phyloP scores from a whole-genome alignment of 2,329 filamentous ascomycete species.

The Ophiostoma himal-ulmi region DNA sequence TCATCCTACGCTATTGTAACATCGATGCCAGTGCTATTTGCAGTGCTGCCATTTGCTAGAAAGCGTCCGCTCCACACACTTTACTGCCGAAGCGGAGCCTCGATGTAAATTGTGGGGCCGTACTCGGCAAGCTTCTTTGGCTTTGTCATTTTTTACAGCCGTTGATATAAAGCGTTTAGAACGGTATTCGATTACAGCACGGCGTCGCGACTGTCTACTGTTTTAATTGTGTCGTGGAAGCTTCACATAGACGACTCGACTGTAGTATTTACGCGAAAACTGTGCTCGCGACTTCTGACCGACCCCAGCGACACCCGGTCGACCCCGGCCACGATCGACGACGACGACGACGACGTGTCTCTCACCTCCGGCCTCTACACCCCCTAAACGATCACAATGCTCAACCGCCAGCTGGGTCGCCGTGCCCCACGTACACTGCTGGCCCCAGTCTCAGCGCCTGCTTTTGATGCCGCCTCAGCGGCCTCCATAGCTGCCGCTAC shows the following conservation, averaged over 20 bases:
- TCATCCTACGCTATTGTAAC: constrained; percentile 18
- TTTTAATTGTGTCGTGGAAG: not conserved
- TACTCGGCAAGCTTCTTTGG: constrained; percentile 10
- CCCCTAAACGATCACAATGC: not conserved
- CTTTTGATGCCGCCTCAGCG: not conserved
- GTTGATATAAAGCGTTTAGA: not conserved
- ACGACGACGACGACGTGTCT: not conserved
- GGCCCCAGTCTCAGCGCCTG: not conserved
- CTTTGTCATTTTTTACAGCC: constrained; percentile 3
- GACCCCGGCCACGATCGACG: not conserved
- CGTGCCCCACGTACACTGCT: constrained; percentile 15
- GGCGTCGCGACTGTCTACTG: not conserved
- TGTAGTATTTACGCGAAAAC: not conserved
- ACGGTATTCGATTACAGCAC: not conserved
- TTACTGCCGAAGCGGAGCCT: not conserved
- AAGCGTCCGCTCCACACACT: not conserved
- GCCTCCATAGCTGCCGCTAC: not conserved
- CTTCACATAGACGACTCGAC: not conserved
- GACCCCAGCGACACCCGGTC: not conserved
- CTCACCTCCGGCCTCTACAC: not conserved
- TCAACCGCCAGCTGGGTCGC: constrained; percentile 17
- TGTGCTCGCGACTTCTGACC: not conserved
- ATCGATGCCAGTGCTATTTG: constrained; percentile 15
- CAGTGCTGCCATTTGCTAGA: constrained; percentile 18
- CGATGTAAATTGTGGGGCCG: constrained; percentile 12